Conservation (phyloP, 106 monocot genomes). For the Dioscorea dumetorum region DNA sequence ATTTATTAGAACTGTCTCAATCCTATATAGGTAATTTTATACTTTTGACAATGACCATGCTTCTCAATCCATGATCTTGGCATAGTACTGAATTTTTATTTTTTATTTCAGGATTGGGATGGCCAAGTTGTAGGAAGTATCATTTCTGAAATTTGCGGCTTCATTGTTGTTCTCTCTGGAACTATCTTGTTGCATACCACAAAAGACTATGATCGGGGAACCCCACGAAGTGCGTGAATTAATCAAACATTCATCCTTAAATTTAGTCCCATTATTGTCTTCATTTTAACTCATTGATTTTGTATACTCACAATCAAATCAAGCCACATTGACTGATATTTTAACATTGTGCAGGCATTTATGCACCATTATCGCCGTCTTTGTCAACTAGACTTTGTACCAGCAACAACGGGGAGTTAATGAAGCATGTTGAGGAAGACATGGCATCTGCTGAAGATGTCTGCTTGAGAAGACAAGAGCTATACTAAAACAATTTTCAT, state of each 20-base stretch:
- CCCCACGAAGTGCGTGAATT: constrained; percentile 36
- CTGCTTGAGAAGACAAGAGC: constrained; percentile 44
- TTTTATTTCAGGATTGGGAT: constrained; percentile 72
- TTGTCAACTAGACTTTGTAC: constrained; percentile 43
- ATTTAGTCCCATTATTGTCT: background rate
- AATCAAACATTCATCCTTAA: background rate
- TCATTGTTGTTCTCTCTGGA: constrained; percentile 83
- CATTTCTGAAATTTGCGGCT: constrained; percentile 88
- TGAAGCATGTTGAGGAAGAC: constrained; percentile 57
- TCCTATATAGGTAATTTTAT: too few relatives aligned
- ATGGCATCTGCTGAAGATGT: constrained; percentile 42
- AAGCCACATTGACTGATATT: background rate
- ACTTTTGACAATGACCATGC: too few relatives aligned
- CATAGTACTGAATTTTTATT: too few relatives aligned
- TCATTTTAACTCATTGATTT: background rate
- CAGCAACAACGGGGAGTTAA: constrained; percentile 46
- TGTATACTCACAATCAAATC: background rate
- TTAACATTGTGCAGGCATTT: constrained; percentile 31
- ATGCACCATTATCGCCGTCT: constrained; percentile 64
- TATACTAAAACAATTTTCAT: background rate
- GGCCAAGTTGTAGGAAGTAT: constrained; percentile 67
- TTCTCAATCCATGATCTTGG: too few relatives aligned
- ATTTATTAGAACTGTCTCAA: too few relatives aligned
- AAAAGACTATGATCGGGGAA: constrained; percentile 60
- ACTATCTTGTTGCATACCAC: constrained; percentile 74